Evolutionary conservation across 73 alveolate genomes (phyloP), one percentile per base, ranked within the genome.

Genomic region (Paramecium primaurelia): DNA sequence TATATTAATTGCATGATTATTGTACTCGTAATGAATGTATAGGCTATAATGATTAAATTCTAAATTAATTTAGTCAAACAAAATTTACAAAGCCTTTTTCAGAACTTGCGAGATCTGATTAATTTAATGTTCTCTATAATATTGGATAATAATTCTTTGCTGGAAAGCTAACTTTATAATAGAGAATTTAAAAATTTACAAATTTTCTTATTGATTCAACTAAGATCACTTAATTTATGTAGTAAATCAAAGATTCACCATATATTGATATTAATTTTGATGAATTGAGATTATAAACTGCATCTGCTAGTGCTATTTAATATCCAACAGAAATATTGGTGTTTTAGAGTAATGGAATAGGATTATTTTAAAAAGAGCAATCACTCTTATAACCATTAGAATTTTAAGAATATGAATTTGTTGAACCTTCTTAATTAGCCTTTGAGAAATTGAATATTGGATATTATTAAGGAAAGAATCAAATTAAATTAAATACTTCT

Each of bases 71-170:
- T 11, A 14, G 64, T 7, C 20, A 44, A 18, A 44, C 49, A 2
- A 80, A 64, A 25, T 80, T 80, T 45, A 32, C 49, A 18, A 80
- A 80, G 14, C 77, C 71, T 38, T 80, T 80, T 47, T 38, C 18
- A 22, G 30, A 49, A 26, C 25, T 80, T 4, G 0, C 71, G 3
- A 40, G 71, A 10, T 6, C 45, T 22, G 91, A 80, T 22, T 26
- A 40, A 40, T 32, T 64, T 26, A 64, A 80, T 49, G 34, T 80
- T 49, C 58, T 80, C 12, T 80, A 80, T 22, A 26, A 25, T 28
- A 40, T 80, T 80, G 44, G 64, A 18, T 80, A 80, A 49, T 42
- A 80, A 36, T 45, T 80, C 34, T 80, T 80, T 80, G 91, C 77
- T 9, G 91, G 91, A 25, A 80, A 80, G 30, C 51, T 73, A 1